Base-by-base conservation (phyloP, 2,329 filamentous ascomycete species). In the Aureobasidium sp. region DNA sequence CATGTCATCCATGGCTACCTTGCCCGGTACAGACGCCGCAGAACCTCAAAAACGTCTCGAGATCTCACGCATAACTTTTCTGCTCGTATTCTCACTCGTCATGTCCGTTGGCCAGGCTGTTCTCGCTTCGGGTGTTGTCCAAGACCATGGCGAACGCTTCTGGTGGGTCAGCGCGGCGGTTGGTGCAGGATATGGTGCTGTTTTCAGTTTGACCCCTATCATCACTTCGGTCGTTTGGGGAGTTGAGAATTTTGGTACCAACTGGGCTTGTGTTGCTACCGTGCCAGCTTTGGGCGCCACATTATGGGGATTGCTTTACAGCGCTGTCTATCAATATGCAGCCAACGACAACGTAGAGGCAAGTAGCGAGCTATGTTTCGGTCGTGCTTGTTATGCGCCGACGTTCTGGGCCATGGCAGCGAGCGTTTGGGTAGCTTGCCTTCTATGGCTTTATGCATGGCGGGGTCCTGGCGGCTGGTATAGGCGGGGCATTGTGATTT, bases 151-250 rank as follows among this genome's bases (percentile, higher is more conserved):
- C 30, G 83, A 88, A 54, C 83, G 90, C 39, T 96, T 97, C 77
- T 93, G 91, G 83, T 75, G 93, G 52, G 89, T 96, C 9, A 95
- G 91, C 0, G 84, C 88, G 0, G 81, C 92, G 1, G 86, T 99
- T 7, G 94, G 94, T 7, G 87, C 91, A 1, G 94, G 94, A 48
- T 97, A 99, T 71, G 94, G 94, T 48, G 92, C 92, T 36, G 85
- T 92, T 27, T 99, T 97, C 78, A 89, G 86, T 52, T 82, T 97
- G 6, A 89, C 89, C 0, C 94, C 94, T 2, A 92, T 97, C 66
- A 90, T 97, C 62, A 88, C 97, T 67, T 91, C 87, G n/a, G 91
- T 97, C 10, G 93, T 99, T 49, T 99, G 94, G 94, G 94, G 94
- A 30, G 91, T 96, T 0, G 92, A 97, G 78, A 99, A 97, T 73